Evolutionary conservation across 305 asterid species (phyloP).

Genomic region (Fraxinus angustifolia): DNA sequence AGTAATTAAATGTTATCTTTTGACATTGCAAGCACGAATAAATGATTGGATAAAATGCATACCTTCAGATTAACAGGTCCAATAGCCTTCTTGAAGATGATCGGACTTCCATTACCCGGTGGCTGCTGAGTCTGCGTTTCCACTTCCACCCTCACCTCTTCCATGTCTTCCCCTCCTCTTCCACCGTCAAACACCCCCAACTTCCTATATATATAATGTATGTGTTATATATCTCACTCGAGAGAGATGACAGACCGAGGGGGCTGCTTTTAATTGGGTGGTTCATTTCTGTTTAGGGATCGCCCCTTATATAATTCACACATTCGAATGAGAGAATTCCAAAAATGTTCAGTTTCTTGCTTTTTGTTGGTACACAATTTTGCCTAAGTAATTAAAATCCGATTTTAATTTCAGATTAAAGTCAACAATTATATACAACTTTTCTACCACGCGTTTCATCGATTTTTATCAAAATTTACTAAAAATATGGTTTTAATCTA

Average conservation of each 20-base stretch:
- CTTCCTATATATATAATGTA: neutral
- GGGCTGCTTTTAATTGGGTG: neutral
- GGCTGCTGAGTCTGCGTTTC: conserved; percentile 21
- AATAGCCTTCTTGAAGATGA: conserved; percentile 28
- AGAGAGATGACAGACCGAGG: neutral
- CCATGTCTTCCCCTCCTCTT: conserved; percentile 1
- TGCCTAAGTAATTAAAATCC: too few species aligned
- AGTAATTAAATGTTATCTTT: too few species aligned
- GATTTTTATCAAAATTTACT: too few species aligned
- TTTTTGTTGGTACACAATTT: too few species aligned
- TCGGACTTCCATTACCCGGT: neutral
- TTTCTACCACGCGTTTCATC: too few species aligned
- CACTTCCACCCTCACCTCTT: conserved; percentile 24
- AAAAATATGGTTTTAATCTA: too few species aligned
- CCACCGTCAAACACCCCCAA: neutral
- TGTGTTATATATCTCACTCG: neutral
- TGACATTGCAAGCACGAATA: too few species aligned
- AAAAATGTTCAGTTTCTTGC: neutral
- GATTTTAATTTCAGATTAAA: too few species aligned
- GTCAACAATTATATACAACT: too few species aligned
- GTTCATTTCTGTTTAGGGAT: neutral
- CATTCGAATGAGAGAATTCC: too few species aligned
- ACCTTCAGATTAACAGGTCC: conserved; percentile 38
- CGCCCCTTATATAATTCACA: neutral
- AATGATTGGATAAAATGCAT: too few species aligned